Conservation (phyloP, 2,329 filamentous ascomycete species). For the Phialemonium atrogriseum region DNA sequence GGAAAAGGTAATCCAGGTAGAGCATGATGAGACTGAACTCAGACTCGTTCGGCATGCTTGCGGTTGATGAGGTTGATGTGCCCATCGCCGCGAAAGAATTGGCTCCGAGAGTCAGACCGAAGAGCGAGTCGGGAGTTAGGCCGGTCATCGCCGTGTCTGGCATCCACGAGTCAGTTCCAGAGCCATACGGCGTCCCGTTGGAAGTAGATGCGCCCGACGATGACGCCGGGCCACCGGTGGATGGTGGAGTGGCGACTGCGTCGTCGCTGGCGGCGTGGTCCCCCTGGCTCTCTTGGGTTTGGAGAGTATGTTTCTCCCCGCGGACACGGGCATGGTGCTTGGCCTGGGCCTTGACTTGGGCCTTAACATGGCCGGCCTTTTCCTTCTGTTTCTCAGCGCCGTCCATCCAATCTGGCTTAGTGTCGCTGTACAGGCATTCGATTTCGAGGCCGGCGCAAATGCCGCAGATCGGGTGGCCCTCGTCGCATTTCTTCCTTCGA, state of each 20-base stretch:
- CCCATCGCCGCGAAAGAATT: not conserved
- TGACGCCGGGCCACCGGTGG: not conserved
- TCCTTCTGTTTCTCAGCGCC: slow-evolving; percentile 37
- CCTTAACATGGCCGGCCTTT: slow-evolving; percentile 45
- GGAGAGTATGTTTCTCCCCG: slow-evolving; percentile 38
- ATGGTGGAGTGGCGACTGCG: not conserved
- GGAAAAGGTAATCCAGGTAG: slow-evolving; percentile 54
- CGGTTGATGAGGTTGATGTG: not conserved
- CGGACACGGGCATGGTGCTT: too few species aligned
- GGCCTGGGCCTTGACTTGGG: slow-evolving; percentile 47
- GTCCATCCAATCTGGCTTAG: slow-evolving; percentile 53
- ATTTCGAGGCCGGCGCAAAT: slow-evolving; percentile 46
- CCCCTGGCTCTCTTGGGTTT: slow-evolving; percentile 24
- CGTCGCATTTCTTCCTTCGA: slow-evolving; percentile 54
- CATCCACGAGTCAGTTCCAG: slow-evolving; percentile 1
- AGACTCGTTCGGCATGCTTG: slow-evolving; percentile 9
- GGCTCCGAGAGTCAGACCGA: not conserved
- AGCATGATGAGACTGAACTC: slow-evolving; percentile 39
- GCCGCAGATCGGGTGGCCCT: slow-evolving; percentile 41
- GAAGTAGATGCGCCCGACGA: slow-evolving; percentile 2
- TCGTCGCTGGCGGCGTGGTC: slow-evolving; percentile 8
- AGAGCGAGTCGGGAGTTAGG: slow-evolving; percentile 4
- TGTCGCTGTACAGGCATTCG: slow-evolving; percentile 42
- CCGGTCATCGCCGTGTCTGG: not conserved
- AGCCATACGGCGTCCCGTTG: slow-evolving; percentile 5